Base-by-base conservation (phyloP, 2,329 filamentous ascomycete species). In the Microsporum audouinii region DNA sequence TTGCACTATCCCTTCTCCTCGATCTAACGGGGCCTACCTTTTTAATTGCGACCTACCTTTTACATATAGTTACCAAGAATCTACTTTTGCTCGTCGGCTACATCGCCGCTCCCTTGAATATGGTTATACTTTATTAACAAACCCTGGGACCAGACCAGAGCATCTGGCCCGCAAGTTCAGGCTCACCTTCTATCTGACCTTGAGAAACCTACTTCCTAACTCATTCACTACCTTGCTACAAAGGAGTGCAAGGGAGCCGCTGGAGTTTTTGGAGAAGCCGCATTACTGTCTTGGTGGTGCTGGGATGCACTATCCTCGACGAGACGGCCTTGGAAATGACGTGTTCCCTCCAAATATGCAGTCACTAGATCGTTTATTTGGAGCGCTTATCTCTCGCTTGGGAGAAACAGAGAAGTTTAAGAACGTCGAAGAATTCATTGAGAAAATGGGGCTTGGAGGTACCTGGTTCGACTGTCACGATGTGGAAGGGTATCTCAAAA, bases 401-500 rank as follows among this genome's bases (percentile, higher is more conserved):
- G 62, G 29, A 2, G 60, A 62, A 29, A 58, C 2, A 23, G 58
- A 51, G 45, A 63, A 43, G 34, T 31, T 39, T 8, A 66, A 65
- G 56, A 66, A 60, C 6, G 61, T 66, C n/a, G 65, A 71, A 12
- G 67, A 73, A 39, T 63, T 68, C n/a, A 64, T 72, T 17, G 69
- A 68, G 3, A 62, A 85, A 5, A 79, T 81, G 0, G 87, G 84
- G 0, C 88, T 86, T 63, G 82, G 87, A 62, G 88, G 88, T 3
- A 83, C 88, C 58, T 94, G 89, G 78, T 88, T 88, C 66, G 88
- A 94, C 68, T 76, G 84, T 0, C 81, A 88, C 62, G 89, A 94
- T 70, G 85, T 91, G 0, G 87, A 94, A 71, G 79, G 82, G 10
- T 94, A 91, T 69, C 75, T 95, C 2, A 80, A 80, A 45, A 78